A percentile compares a stretch with the other conserved stretches of the same genome.
phyloP scores from a whole-genome alignment of 106 monocot species.

The Vanilla planifolia region DNA sequence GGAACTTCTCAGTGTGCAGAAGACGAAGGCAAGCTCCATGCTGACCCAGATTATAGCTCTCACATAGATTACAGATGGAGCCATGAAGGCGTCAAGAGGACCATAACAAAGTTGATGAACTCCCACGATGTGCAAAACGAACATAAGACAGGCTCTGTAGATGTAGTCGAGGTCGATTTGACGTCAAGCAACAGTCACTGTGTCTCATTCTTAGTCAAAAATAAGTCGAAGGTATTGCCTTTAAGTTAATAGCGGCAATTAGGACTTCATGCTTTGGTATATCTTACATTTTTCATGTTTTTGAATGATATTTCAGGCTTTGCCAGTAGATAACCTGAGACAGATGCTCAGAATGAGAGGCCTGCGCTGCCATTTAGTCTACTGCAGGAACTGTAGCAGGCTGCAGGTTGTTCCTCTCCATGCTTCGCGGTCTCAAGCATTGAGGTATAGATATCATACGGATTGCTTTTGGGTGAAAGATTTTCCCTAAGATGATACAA shows the following conservation, averaged over 20 bases:
- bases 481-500: too few relatives aligned
- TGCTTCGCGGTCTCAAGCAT: conserved; percentile 80
- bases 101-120: conserved; percentile 38
- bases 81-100: conserved; percentile 46
- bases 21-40: conserved; percentile 19
- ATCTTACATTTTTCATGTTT: too few relatives aligned
- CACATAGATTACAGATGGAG: conserved; percentile 78
- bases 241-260: too few relatives aligned
- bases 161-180: conserved; percentile 37
- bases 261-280: too few relatives aligned
- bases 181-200: conserved; percentile 58
- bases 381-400: conserved; percentile 64
- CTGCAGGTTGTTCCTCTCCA: conserved; percentile 84
- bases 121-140: conserved; percentile 7
- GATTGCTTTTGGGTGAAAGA: too few relatives aligned
- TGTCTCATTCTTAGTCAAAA: conserved; percentile 51
- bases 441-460: too few relatives aligned
- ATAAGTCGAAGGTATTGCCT: conserved; percentile 36
- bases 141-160: conserved; percentile 9
- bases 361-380: conserved; percentile 75
- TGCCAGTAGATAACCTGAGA: conserved; percentile 47
- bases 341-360: conserved; percentile 71
- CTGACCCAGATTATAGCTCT: conserved; percentile 56
- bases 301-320: conserved; percentile 47
- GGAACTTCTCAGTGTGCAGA: conserved; percentile 25